Percentiles rank a stretch among this genome's conserved stretches.
Evolutionary conservation across 2,329 filamentous ascomycete genomes (phyloP).

Genomic region (Exophiala lecanii-corni): DNA sequence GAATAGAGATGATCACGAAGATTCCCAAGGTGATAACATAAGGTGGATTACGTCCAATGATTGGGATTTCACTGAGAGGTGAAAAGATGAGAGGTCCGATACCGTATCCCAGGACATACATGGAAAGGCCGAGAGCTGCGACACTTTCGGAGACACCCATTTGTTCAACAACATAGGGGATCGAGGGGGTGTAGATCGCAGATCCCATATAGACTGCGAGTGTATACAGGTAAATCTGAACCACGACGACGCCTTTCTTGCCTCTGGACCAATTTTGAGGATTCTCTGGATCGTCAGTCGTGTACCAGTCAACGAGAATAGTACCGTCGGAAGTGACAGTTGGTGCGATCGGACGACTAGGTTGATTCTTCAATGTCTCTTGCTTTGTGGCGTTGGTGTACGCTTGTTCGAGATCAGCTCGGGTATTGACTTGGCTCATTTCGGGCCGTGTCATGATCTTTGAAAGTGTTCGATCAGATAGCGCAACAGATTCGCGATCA

Average conservation of each 20-base stretch:
- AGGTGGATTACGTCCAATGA: constrained; percentile 63
- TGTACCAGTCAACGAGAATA: constrained; percentile 26
- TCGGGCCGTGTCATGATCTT: constrained; percentile 21
- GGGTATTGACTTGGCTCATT: constrained; percentile 14
- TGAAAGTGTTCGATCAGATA: constrained; percentile 16
- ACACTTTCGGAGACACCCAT: constrained; percentile 18
- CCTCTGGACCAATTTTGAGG: constrained; percentile 27
- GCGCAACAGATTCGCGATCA: constrained; percentile 16
- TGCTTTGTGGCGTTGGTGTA: constrained; percentile 22
- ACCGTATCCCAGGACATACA: constrained; percentile 28
- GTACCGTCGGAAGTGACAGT: constrained; percentile 20
- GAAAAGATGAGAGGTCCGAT: constrained; percentile 44
- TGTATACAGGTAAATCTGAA: constrained; percentile 28
- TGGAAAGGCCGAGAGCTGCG: constrained; percentile 22
- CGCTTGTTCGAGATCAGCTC: constrained; percentile 20
- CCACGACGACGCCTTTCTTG: constrained; percentile 24
- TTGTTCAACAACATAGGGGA: constrained; percentile 20
- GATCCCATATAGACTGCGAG: constrained; percentile 27
- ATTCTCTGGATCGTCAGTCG: constrained; percentile 27
- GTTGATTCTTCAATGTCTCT: constrained; percentile 20
- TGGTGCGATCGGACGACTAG: constrained; percentile 19
- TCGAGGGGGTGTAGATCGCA: constrained; percentile 25
- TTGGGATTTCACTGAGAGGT: constrained; percentile 62
- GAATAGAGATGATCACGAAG: constrained; percentile 63
- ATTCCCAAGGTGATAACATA: constrained; percentile 64